A percentile compares a stretch with the other conserved stretches of the same genome.
phyloP scores from a whole-genome alignment of 306 rosid genomes.

The Carpinus fangiana region DNA sequence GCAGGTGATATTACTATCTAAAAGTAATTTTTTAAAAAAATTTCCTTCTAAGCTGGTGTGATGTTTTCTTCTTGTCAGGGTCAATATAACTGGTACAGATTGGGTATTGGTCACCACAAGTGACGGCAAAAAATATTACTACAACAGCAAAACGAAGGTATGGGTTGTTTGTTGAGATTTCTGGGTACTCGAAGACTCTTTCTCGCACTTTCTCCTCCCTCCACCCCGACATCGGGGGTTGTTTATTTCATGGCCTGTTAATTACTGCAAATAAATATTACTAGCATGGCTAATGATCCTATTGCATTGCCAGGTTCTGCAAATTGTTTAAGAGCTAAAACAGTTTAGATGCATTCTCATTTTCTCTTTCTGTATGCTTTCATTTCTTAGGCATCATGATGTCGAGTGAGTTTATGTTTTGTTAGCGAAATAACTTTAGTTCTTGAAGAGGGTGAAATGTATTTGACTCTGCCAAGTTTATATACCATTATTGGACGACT shows the following conservation, averaged over 20 bases:
- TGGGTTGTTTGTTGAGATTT: slow-evolving; percentile 18
- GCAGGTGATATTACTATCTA: background rate
- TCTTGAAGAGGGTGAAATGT: background rate
- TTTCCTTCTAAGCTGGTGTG: slow-evolving; percentile 15
- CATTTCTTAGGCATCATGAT: background rate
- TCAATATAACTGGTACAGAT: slow-evolving; percentile 75
- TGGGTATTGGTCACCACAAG: slow-evolving; percentile 82
- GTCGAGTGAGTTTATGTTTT: background rate
- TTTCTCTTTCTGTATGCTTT: background rate
- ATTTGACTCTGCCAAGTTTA: background rate
- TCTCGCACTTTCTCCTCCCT: slow-evolving; percentile 1
- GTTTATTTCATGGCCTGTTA: background rate
- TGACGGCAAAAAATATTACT: slow-evolving; percentile 90
- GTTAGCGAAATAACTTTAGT: background rate
- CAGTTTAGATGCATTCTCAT: background rate
- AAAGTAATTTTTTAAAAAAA: background rate
- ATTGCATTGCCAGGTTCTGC: background rate
- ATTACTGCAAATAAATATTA: background rate
- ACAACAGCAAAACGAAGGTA: slow-evolving; percentile 89
- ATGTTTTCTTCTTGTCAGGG: slow-evolving; percentile 49
- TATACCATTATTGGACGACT: background rate
- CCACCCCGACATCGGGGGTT: background rate
- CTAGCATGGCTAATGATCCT: background rate
- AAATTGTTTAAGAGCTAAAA: background rate
- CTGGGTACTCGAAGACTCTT: slow-evolving; percentile 9